Evolutionary conservation across 768 basidiomycete genomes (phyloP).

Genomic region (Trametes coccinea): DNA sequence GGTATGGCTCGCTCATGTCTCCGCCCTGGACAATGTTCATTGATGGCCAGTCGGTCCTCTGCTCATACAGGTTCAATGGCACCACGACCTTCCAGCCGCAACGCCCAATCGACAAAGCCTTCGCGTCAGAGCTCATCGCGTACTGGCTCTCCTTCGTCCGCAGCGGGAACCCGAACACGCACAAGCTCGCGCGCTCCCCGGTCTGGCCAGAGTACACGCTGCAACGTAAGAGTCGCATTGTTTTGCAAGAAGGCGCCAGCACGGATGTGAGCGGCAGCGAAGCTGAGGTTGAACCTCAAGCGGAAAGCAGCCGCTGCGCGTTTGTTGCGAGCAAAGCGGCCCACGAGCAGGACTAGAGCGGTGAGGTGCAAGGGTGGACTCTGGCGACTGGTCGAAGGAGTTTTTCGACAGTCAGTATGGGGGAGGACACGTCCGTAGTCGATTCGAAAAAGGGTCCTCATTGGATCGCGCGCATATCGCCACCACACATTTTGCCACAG

Average conservation of each 20-base stretch:
- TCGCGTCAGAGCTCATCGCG: conserved; percentile 59
- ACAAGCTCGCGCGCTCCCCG: conserved; percentile 53
- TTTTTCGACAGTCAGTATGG: too few relatives aligned
- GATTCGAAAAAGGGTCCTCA: too few relatives aligned
- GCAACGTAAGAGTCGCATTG: conserved; percentile 39
- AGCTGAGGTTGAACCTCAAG: conserved; percentile 40
- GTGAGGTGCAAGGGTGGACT: too few relatives aligned
- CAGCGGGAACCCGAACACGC: conserved; percentile 53
- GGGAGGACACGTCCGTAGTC: too few relatives aligned
- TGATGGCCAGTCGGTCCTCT: neutral
- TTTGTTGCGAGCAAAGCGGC: conserved; percentile 38
- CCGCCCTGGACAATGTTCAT: neutral
- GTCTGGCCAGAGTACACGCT: conserved; percentile 45
- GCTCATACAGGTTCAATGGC: conserved; percentile 43
- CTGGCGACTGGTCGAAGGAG: too few relatives aligned
- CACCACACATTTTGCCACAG: too few relatives aligned
- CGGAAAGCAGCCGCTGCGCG: conserved; percentile 41
- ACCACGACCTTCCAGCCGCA: conserved; percentile 49
- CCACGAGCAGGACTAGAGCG: conserved; percentile 37
- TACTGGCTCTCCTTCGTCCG: conserved; percentile 71
- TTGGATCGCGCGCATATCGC: too few relatives aligned
- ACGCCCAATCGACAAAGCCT: conserved; percentile 48
- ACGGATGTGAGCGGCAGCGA: conserved; percentile 42
- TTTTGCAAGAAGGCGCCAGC: conserved; percentile 42
- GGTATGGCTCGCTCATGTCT: conserved; percentile 37